phyloP scores from a whole-genome alignment of 495 filamentous ascomycete species.

The Neurospora sp. region DNA sequence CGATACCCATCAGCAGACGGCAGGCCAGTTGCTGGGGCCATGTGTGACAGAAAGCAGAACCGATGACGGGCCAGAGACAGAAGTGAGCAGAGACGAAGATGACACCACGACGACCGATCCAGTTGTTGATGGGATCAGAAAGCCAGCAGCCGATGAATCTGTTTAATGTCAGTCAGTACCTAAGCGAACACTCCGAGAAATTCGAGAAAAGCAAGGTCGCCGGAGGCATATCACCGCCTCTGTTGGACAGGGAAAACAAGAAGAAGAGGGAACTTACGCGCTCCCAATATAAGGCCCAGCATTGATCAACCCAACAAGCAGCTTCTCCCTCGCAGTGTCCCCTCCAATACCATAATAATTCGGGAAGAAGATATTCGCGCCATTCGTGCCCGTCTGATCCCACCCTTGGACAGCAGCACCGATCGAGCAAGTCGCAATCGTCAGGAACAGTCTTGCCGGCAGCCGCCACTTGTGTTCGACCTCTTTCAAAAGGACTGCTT shows the following conservation, averaged over 20 bases:
- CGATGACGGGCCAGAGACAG: slow-evolving; percentile 51
- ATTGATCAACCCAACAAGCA: slow-evolving; percentile 43
- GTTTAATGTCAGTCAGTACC: not conserved
- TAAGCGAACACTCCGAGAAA: not conserved
- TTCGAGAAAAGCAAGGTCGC: not conserved
- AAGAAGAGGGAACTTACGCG: slow-evolving; percentile 9
- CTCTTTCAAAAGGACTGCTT: slow-evolving; percentile 44
- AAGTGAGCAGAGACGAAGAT: slow-evolving; percentile 61
- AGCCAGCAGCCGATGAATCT: slow-evolving; percentile 53
- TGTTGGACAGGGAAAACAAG: not conserved
- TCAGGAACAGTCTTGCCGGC: slow-evolving; percentile 49
- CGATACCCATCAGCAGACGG: slow-evolving; percentile 59
- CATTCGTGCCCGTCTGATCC: slow-evolving; percentile 68
- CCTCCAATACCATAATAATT: slow-evolving; percentile 31
- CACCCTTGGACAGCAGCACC: slow-evolving; percentile 69
- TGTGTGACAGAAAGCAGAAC: slow-evolving; percentile 51
- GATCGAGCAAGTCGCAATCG: slow-evolving; percentile 59
- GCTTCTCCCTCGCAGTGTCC: slow-evolving; percentile 36
- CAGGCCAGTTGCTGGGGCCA: slow-evolving; percentile 54
- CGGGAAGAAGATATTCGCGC: slow-evolving; percentile 62
- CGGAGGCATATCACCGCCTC: not conserved
- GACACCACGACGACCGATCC: slow-evolving; percentile 53
- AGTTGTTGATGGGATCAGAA: slow-evolving; percentile 60
- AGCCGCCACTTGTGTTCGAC: slow-evolving; percentile 55
- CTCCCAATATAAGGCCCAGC: slow-evolving; percentile 42